Evolutionary conservation across 139 green algal genomes (phyloP).

Genomic region (Chloropicon primus): DNA sequence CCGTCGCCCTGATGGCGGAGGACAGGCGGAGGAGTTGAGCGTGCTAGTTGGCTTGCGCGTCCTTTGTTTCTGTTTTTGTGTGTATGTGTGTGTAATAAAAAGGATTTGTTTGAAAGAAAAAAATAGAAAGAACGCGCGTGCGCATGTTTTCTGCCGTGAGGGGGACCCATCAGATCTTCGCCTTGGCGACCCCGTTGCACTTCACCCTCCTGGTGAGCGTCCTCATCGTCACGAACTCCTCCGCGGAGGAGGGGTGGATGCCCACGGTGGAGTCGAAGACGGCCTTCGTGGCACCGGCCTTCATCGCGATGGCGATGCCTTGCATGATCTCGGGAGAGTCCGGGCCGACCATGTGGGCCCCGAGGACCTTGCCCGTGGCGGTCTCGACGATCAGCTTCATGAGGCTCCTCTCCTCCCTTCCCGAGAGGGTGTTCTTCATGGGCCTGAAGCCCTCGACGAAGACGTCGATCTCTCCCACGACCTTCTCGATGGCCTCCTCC

Average conservation of each 20-base stretch:
- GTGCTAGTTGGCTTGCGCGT: no score
- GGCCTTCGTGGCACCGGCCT: slow-evolving; percentile 76
- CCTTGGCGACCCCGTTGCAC: background rate
- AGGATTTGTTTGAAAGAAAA: no score
- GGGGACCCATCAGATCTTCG: no score
- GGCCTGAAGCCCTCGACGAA: background rate
- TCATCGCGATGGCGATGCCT: slow-evolving; percentile 85
- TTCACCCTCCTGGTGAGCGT: background rate
- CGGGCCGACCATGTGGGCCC: slow-evolving; percentile 2
- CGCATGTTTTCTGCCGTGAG: no score
- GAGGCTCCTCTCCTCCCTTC: background rate
- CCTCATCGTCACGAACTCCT: slow-evolving; percentile 5
- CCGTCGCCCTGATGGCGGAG: background rate
- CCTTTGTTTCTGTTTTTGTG: no score
- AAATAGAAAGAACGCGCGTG: no score
- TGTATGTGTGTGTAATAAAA: no score
- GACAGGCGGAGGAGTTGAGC: no score
- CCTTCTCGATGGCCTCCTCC: background rate
- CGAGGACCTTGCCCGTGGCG: background rate
- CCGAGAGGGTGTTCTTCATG: background rate
- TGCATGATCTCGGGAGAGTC: slow-evolving; percentile 12
- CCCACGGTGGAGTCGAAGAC: slow-evolving; percentile 83
- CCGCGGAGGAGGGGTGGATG: slow-evolving; percentile 49
- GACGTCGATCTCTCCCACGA: slow-evolving; percentile 1
- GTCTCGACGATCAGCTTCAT: slow-evolving; percentile 4